Percentiles rank a stretch among this genome's conserved stretches.
phyloP scores from a whole-genome alignment of 441 rosid genomes.

The Gossypium davidsonii region DNA sequence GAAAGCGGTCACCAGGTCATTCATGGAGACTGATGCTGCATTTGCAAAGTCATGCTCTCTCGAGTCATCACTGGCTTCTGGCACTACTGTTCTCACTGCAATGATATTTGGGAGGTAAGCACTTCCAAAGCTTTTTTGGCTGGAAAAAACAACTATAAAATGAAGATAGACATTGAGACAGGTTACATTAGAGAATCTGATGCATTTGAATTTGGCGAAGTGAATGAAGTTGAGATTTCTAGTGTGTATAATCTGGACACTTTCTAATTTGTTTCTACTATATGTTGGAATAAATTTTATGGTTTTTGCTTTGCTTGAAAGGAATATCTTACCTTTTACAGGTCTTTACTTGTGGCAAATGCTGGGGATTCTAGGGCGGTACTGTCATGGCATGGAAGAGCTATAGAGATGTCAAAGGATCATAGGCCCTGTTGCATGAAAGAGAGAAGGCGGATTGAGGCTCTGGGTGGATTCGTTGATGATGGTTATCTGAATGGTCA shows the following conservation, averaged over 20 bases:
- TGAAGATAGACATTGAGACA: neutral
- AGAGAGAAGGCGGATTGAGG: constrained; percentile 44
- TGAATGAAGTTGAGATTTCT: neutral
- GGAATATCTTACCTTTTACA: constrained; percentile 15
- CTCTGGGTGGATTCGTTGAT: constrained; percentile 44
- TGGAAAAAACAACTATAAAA: neutral
- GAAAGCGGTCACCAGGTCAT: constrained; percentile 54
- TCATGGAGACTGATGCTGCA: constrained; percentile 56
- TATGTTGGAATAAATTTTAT: neutral
- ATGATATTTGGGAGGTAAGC: constrained; percentile 68
- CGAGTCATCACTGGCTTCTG: constrained; percentile 44
- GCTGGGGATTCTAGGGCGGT: constrained; percentile 78
- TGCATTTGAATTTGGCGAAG: neutral
- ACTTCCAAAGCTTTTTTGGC: neutral
- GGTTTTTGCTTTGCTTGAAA: neutral
- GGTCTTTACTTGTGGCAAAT: constrained; percentile 75
- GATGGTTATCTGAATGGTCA: constrained; percentile 59
- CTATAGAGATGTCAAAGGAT: constrained; percentile 54
- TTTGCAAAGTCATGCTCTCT: constrained; percentile 41
- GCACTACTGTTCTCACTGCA: constrained; percentile 67
- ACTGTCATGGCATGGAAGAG: constrained; percentile 42
- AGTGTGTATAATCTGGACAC: neutral
- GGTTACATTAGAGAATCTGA: neutral
- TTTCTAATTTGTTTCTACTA: neutral
- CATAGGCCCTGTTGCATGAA: constrained; percentile 49